Base-by-base conservation (phyloP, 1,284 basidiomycete genomes). In the Phlebopus sp. region DNA sequence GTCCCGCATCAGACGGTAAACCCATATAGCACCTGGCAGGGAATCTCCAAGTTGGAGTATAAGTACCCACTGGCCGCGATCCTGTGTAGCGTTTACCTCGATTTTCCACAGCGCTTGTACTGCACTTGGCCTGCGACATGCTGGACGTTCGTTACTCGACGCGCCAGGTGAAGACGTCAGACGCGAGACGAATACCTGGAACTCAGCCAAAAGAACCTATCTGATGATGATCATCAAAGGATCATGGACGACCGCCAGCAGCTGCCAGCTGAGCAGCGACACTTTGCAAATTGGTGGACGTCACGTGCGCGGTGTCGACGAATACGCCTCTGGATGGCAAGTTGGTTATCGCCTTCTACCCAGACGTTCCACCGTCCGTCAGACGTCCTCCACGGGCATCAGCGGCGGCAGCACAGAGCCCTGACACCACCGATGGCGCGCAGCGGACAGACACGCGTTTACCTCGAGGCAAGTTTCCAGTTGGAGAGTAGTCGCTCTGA, bases 381-480 rank as follows among this genome's bases (percentile, higher is more conserved):
- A 39, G 34, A 37, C 13, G 10, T 29, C 25, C 21, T 7, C 13
- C 42, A 25, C 54, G 56, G 59, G 30, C 23, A 55, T 59, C 49
- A 44, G 37, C 41, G 47, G 25, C 11, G 42, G 52, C 44, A 46
- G 36, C 46, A 35, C 27, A 15, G 42, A 9, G 10, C 7, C 18
- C 36, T 5, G 6, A 25, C 37, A 38, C 25, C 29, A 31, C 38
- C 47, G 56, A 45, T 44, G n/a, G 23, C 42, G 15, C 40, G 13
- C 5, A 15, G 29, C 23, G 27, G 21, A 37, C 9, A 17, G n/a
- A 34, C 60, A 63, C 56, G 58, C 54, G 60, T 50, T 30, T 30
- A n/a, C 61, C 63, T 49, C 29, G 44, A 56, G 57, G 60, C 29
- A 35, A n/a, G 27, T 29, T 29, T 29, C 27, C 27, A 14, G 27